Evolutionary conservation across 176 grass and related monocot genomes (phyloP).

Genomic region (Musa troglodytarum): DNA sequence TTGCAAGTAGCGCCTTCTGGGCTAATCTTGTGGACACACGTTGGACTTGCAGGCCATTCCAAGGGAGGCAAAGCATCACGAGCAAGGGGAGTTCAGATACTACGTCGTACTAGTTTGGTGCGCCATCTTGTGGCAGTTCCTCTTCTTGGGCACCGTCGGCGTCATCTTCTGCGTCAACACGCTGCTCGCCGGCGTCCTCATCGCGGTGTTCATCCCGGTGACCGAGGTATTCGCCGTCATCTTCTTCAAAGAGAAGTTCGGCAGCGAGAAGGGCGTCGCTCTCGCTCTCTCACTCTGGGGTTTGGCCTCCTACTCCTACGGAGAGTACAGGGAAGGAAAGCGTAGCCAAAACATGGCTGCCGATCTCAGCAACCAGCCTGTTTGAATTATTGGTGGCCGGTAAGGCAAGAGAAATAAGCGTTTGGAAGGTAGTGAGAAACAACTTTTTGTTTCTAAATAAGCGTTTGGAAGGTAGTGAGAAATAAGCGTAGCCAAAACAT

Average conservation of each 20-base stretch:
- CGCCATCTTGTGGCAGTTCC: constrained; percentile 33
- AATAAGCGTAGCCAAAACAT: too few relatives aligned
- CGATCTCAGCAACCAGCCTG: neutral
- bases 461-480: too few relatives aligned
- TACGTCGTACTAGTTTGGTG: constrained; percentile 42
- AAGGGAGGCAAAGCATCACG: constrained; percentile 48
- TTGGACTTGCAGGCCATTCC: constrained; percentile 46
- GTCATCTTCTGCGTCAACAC: constrained; percentile 52
- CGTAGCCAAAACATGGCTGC: neutral
- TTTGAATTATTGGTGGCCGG: neutral
- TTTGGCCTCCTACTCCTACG: constrained; percentile 75
- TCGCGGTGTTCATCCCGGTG: constrained; percentile 60
- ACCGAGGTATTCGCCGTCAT: constrained; percentile 52
- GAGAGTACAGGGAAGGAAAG: constrained; percentile 37
- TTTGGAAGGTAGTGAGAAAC: too few relatives aligned
- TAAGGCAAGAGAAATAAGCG: too few relatives aligned
- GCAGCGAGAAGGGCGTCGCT: constrained; percentile 47
- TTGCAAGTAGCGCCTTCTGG: neutral
- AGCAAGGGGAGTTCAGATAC: constrained; percentile 44
- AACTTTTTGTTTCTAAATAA: too few relatives aligned
- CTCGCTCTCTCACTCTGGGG: constrained; percentile 71
- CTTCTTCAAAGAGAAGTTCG: constrained; percentile 70
- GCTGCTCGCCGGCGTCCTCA: constrained; percentile 65
- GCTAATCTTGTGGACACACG: neutral
- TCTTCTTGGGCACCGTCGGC: constrained; percentile 29